Evolutionary conservation across 176 grass and related monocot genomes (phyloP).

Genomic region (Zizania latifolia): DNA sequence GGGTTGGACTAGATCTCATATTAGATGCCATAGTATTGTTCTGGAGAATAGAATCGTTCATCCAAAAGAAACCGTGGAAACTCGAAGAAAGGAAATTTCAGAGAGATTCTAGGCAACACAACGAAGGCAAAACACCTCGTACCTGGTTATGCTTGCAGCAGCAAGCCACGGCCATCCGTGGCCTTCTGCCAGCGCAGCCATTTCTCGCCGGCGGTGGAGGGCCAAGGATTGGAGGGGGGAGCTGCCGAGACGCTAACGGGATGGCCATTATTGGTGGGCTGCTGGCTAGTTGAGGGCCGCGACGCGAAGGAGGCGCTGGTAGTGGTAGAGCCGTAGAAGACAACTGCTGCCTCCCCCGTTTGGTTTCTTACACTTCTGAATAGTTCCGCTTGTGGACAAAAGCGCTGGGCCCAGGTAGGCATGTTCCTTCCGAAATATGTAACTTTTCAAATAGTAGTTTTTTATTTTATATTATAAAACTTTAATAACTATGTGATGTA

Average conservation of each 20-base stretch:
- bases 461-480: too few species aligned
- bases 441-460: too few species aligned
- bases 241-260: conserved; percentile 19
- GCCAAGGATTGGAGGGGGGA: background rate
- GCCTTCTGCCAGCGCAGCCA: background rate
- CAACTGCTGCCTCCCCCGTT: background rate
- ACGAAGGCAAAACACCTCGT: background rate
- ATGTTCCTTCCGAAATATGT: too few species aligned
- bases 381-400: conserved; percentile 17
- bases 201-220: conserved; percentile 27
- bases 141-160: conserved; percentile 37
- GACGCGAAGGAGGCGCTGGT: background rate
- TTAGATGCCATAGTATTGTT: background rate
- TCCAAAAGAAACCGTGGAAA: background rate
- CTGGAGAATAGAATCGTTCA: background rate
- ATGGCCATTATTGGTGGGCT: conserved; percentile 4
- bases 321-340: conserved; percentile 30
- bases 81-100: background rate
- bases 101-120: background rate
- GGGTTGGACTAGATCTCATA: background rate
- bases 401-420: too few species aligned
- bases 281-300: background rate
- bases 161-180: background rate
- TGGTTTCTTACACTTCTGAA: conserved; percentile 15
- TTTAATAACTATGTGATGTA: too few species aligned